phyloP scores from a whole-genome alignment of 2,329 filamentous ascomycete species.

The Fusarium guadeloupense region DNA sequence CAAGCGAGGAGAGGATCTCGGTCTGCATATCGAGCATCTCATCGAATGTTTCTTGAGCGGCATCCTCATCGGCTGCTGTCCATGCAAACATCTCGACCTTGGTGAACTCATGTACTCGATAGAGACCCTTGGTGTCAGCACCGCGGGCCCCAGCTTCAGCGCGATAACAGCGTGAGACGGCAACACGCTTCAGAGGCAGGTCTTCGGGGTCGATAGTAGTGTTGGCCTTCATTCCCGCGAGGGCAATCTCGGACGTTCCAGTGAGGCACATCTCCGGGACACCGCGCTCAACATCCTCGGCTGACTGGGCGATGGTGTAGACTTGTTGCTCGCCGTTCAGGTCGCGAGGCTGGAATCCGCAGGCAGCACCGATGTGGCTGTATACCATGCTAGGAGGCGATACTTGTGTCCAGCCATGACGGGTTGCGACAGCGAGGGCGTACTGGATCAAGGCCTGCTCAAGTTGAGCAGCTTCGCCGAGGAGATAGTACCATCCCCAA shows the following conservation, averaged over 20 bases:
- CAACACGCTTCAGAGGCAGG: conserved; percentile 82
- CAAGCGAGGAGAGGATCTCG: conserved; percentile 80
- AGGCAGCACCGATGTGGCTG: conserved; percentile 86
- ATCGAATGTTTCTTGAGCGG: conserved; percentile 71
- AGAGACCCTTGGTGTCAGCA: conserved; percentile 90
- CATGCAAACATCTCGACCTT: conserved; percentile 99
- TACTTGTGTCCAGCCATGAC: conserved; percentile 80
- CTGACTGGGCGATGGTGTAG: conserved; percentile 77
- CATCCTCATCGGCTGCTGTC: conserved; percentile 68
- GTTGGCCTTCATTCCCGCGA: conserved; percentile 89
- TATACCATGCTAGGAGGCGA: conserved; percentile 92
- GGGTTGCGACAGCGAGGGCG: conserved; percentile 76
- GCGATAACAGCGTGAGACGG: conserved; percentile 90
- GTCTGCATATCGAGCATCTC: conserved; percentile 90
- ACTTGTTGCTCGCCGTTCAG: conserved; percentile 91
- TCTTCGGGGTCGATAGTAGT: conserved; percentile 69
- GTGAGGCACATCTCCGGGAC: conserved; percentile 80
- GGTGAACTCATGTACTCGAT: conserved; percentile 97
- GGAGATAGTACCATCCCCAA: conserved; percentile 98
- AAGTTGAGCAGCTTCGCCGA: conserved; percentile 91
- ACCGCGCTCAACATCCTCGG: conserved; percentile 66
- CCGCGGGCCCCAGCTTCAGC: conserved; percentile 93
- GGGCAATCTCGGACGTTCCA: conserved; percentile 92
- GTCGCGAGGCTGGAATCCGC: conserved; percentile 94
- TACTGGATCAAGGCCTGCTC: conserved; percentile 94